Evolutionary conservation across 1,139 yeast species (phyloP).

Genomic region (Yamadazyma sp.): DNA sequence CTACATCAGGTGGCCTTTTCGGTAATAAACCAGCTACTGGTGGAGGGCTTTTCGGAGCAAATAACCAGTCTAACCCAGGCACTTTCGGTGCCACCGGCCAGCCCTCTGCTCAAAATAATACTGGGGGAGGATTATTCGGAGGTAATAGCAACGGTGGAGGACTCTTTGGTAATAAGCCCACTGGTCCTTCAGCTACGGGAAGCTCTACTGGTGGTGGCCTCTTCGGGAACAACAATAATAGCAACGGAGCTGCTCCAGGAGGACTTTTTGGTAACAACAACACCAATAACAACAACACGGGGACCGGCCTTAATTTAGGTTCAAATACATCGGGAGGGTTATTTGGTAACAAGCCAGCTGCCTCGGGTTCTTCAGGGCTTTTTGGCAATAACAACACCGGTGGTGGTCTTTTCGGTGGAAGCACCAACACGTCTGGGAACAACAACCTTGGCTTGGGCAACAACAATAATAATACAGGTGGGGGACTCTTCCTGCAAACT

Average conservation of each 20-base stretch:
- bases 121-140: conserved; percentile 14
- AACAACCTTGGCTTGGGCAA: conserved; percentile 21
- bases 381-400: conserved; percentile 23
- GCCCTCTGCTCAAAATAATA: conserved; percentile 2
- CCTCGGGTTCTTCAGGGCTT: conserved; percentile 26
- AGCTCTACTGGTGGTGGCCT: conserved; percentile 29
- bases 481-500: conserved; percentile 24
- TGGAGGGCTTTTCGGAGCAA: conserved; percentile 38
- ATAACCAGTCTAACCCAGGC: conserved; percentile 11
- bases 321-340: conserved; percentile 13
- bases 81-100: too few relatives aligned
- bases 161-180: conserved; percentile 24
- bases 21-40: conserved; percentile 17
- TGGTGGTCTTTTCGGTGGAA: conserved; percentile 39
- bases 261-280: conserved; percentile 22
- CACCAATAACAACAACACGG: conserved; percentile 7
- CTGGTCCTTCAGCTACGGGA: conserved; percentile 10
- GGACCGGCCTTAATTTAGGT: conserved; percentile 23
- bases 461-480: conserved; percentile 9
- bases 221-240: conserved; percentile 19
- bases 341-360: conserved; percentile 15
- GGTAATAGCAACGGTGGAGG: conserved; percentile 19
- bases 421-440: conserved; percentile 15
- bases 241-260: conserved; percentile 4
- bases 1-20: conserved; percentile 12